A percentile compares a stretch with the other conserved stretches of the same genome.
phyloP scores from a whole-genome alignment of 306 rosid genomes.

The Begonia fuchsioides region DNA sequence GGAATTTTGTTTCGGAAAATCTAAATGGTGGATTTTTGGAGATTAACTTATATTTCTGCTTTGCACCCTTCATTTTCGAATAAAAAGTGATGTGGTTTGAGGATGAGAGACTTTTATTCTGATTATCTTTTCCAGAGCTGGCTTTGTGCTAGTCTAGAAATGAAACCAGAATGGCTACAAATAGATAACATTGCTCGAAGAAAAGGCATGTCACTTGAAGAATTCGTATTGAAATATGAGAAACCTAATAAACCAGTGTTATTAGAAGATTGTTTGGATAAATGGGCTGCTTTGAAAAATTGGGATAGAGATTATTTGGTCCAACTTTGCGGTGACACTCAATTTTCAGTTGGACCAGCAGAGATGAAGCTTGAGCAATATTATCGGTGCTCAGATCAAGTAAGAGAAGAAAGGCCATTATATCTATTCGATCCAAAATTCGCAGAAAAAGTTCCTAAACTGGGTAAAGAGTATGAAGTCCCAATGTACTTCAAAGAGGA shows the following conservation, averaged over 20 bases:
- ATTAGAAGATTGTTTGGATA: constrained; percentile 77
- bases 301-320: constrained; percentile 84
- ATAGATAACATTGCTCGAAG: constrained; percentile 59
- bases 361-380: constrained; percentile 73
- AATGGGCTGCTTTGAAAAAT: constrained; percentile 61
- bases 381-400: constrained; percentile 58
- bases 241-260: constrained; percentile 69
- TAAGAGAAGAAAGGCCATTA: constrained; percentile 73
- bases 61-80: constrained; percentile 29
- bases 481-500: constrained; percentile 71
- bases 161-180: constrained; percentile 81
- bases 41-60: constrained; percentile 45
- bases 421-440: constrained; percentile 82
- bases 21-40: constrained; percentile 60
- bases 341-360: constrained; percentile 67
- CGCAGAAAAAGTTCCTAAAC: constrained; percentile 59
- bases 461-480: constrained; percentile 62
- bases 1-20: constrained; percentile 65
- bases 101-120: constrained; percentile 79
- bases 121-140: constrained; percentile 93
- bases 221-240: constrained; percentile 54
- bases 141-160: constrained; percentile 94
- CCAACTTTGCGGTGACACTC: constrained; percentile 42
- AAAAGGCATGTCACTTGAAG: constrained; percentile 70
- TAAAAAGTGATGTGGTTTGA: constrained; percentile 17